Conservation (phyloP, 768 basidiomycete species). For the Termitomyces sp. region DNA sequence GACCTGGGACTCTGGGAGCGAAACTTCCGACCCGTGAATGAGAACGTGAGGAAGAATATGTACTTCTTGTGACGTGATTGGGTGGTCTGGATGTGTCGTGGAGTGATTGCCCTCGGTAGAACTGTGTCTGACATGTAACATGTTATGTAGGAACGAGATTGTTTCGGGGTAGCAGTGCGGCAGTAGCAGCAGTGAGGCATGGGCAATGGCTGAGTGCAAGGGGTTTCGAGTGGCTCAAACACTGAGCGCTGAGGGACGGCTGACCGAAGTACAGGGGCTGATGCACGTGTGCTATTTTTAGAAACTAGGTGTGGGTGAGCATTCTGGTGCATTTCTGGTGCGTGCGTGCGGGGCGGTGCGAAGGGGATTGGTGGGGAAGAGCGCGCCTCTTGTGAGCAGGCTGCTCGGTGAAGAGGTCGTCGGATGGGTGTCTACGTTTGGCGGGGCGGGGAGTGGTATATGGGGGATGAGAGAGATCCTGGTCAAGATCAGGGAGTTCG, state of each 20-base stretch:
- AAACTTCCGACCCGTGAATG: conserved; percentile 16
- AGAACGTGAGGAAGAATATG: conserved; percentile 14
- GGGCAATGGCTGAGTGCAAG: background rate
- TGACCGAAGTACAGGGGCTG: background rate
- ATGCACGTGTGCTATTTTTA: conserved; percentile 3
- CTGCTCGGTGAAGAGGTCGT: conserved; percentile 13
- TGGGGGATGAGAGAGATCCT: conserved; percentile 66
- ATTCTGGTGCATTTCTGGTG: conserved; percentile 13
- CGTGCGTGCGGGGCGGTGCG: conserved; percentile 5
- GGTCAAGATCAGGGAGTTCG: conserved; percentile 60
- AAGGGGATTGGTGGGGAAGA: background rate
- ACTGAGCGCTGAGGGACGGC: background rate
- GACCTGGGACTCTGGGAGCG: conserved; percentile 19
- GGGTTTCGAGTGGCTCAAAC: background rate
- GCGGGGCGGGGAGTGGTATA: conserved; percentile 34
- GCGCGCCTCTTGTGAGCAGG: conserved; percentile 14
- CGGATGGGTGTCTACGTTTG: conserved; percentile 47
- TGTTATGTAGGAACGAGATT: background rate
- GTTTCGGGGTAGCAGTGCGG: background rate
- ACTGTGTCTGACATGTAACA: background rate
- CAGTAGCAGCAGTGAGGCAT: background rate
- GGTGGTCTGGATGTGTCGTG: background rate
- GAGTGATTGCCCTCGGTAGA: conserved; percentile 1
- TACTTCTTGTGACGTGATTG: conserved; percentile 18
- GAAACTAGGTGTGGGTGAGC: conserved; percentile 11